Evolutionary conservation across 331 rosid genomes (phyloP), one percentile per base, ranked within the genome.

Genomic region (Acacia pycnantha): DNA sequence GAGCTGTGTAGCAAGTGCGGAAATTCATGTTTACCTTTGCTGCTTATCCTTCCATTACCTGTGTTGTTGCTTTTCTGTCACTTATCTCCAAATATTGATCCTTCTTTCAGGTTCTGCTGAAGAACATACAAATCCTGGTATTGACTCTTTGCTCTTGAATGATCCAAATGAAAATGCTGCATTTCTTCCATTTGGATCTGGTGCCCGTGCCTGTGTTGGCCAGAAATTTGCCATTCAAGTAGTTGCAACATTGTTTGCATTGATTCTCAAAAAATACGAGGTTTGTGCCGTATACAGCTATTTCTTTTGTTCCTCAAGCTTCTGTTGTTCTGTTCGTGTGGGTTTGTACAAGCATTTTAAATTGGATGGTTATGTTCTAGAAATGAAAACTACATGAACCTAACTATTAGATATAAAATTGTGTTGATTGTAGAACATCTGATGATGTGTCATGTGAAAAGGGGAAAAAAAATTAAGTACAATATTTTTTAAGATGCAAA

Each of bases 151-250:
- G 58, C 83, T 78, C 62, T 85, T 94, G 37, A 92, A 89, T 21
- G 89, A 94, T 87, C 96, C 93, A 77, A 81, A 78, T 67, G 84
- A 87, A 81, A 94, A 89, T 77, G 84, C 85, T 56, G 89, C 89
- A 27, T 94, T 92, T 83, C 92, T 94, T 83, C 89, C 96, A 74
- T 94, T 94, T 81, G 97, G 98, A 79, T 90, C 88, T 26, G 95
- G 97, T 37, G 46, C 87, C 4, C 91, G 96, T 62, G 88, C 97
- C 21, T 92, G 98, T n/a, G 82, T 92, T 56, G 97, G 97, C 69
- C 93, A 91, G 89, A 94, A 85, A 82, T 86, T 86, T 84, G 89
- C 90, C 37, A 68, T 91, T 64, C 90, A 91, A 79, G 88, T 83
- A 76, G 91, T 92, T 40, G 92, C 93, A 3, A 46, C 90, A 73